Conservation (phyloP, 768 basidiomycete genomes). For the Rickenella mellea region DNA sequence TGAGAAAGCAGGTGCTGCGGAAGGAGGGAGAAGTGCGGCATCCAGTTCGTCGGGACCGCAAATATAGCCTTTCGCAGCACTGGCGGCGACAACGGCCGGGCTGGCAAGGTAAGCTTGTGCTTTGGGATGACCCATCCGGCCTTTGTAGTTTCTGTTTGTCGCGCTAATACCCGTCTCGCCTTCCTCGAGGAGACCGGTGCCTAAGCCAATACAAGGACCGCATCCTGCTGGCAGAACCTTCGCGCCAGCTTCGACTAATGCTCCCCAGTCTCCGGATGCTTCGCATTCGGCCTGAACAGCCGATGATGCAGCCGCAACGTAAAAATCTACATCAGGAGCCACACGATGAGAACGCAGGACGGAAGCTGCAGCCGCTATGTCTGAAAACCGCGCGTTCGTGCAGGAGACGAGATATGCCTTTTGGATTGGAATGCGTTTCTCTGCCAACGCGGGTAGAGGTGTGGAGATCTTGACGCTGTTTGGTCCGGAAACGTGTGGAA, state of each 20-base stretch:
- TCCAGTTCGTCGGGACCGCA: conserved; percentile 70
- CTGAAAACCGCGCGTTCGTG: conserved; percentile 94
- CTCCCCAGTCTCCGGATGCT: conserved; percentile 76
- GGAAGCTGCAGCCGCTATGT: conserved; percentile 86
- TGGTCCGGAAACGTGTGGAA: conserved; percentile 93
- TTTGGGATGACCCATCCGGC: conserved; percentile 93
- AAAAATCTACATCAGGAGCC: conserved; percentile 89
- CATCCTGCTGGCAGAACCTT: conserved; percentile 92
- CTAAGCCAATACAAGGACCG: conserved; percentile 96
- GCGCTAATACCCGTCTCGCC: conserved; percentile 96
- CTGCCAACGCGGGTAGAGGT: conserved; percentile 76
- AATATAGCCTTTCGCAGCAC: conserved; percentile 87
- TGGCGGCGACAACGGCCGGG: conserved; percentile 95
- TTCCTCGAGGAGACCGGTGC: conserved; percentile 85
- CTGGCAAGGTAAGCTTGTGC: conserved; percentile 94
- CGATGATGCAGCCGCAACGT: conserved; percentile 92
- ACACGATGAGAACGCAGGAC: conserved; percentile 77
- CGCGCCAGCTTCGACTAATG: conserved; percentile 80
- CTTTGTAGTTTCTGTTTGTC: conserved; percentile 98
- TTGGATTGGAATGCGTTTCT: conserved; percentile 69
- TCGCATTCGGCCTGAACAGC: conserved; percentile 89
- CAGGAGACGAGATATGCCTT: conserved; percentile 99
- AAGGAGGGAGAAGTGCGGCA: conserved; percentile 36
- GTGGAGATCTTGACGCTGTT: conserved; percentile 98
- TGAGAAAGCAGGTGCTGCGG: conserved; percentile 48